phyloP scores from a whole-genome alignment of 345 rosid species.

The Populus simonii region DNA sequence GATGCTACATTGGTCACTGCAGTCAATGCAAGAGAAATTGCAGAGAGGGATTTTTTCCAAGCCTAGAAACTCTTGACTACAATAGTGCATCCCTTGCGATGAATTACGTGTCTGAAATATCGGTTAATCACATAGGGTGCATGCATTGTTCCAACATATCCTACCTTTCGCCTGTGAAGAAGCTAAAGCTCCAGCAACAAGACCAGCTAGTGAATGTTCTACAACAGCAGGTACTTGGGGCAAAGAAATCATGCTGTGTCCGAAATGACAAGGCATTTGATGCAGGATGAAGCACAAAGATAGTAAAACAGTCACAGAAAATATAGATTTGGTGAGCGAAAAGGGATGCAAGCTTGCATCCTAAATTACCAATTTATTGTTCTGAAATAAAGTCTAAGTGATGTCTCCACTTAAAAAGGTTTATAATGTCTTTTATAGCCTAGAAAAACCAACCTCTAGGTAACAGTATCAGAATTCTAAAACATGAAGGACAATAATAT shows the following conservation, averaged over 20 bases:
- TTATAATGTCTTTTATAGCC: no score
- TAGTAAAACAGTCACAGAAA: no score
- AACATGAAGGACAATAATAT: no score
- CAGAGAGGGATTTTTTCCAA: conserved; percentile 63
- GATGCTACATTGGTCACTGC: conserved; percentile 65
- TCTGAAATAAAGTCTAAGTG: no score
- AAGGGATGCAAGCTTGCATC: no score
- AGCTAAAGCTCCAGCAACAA: conserved; percentile 68
- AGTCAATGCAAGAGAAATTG: conserved; percentile 39
- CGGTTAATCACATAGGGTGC: conserved; percentile 80
- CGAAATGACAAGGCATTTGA: no score
- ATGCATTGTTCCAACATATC: conserved; percentile 47
- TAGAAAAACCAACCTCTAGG: no score
- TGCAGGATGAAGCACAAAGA: no score
- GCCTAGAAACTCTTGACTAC: conserved; percentile 50
- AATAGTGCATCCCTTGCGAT: conserved; percentile 74
- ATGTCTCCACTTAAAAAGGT: no score
- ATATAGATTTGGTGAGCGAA: no score
- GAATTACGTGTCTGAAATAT: conserved; percentile 81
- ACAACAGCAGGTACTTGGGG: conserved; percentile 74
- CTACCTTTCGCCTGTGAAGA: conserved; percentile 84
- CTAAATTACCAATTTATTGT: no score
- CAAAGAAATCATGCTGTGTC: conserved; percentile 45
- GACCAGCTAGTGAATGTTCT: conserved; percentile 89
- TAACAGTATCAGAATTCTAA: no score